These are phyloP conservation scores for Sherardia arvensis DNA, from an alignment of 257 asterid genomes.

Conservation along the genomic window DNA sequence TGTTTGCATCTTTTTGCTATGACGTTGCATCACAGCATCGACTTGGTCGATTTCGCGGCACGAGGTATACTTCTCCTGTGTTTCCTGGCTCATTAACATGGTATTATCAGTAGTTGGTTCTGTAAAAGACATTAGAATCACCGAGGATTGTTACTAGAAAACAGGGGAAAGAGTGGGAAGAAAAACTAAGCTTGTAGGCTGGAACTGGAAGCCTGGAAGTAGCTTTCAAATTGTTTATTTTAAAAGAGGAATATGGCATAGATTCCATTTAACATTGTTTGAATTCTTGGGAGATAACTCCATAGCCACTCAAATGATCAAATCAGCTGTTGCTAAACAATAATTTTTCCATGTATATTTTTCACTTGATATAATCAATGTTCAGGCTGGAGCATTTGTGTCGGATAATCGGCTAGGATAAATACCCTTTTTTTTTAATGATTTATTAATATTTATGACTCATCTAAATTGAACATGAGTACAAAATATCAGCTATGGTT, in stretches of 20 bases:
- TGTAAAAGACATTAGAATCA: conserved; percentile 1
- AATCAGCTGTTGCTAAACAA: background rate
- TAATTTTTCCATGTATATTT: background rate
- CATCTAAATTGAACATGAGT: too few species aligned
- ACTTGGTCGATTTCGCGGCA: background rate
- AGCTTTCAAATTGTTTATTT: background rate
- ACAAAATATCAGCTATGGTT: too few species aligned
- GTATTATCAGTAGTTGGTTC: background rate
- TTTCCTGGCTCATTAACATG: background rate
- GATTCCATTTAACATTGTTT: background rate
- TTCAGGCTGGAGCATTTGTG: background rate
- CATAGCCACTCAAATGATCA: background rate
- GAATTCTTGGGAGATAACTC: conserved; percentile 2
- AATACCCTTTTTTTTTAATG: too few species aligned
- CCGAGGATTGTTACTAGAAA: background rate
- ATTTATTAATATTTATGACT: too few species aligned
- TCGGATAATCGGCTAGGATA: background rate
- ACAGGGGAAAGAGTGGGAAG: background rate
- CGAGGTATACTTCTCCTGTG: background rate
- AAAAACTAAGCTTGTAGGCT: background rate
- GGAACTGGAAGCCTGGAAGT: background rate
- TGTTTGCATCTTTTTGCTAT: background rate
- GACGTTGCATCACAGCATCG: background rate
- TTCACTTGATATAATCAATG: background rate
- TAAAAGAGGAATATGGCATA: background rate